A percentile compares a stretch with the other conserved stretches of the same genome.
Evolutionary conservation across 2,329 filamentous ascomycete species (phyloP).

Genomic region (Endoconidiophora polonica): DNA sequence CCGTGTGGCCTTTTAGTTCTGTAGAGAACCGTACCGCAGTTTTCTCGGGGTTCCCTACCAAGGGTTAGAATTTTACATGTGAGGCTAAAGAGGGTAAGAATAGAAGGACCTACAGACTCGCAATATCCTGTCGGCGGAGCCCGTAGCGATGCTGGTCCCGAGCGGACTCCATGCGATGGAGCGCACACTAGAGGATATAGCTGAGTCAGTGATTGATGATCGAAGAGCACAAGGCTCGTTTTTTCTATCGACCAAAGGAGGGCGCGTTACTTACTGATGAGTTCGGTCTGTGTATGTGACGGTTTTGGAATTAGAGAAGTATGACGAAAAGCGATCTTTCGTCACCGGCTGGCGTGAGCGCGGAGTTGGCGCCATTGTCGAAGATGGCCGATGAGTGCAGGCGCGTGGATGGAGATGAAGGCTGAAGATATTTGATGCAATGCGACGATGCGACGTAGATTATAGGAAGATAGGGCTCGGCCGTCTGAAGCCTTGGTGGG

Average conservation of each 20-base stretch:
- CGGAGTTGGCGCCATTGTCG: slow-evolving; percentile 1
- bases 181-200: slow-evolving; percentile 38
- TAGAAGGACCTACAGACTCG: slow-evolving; percentile 45
- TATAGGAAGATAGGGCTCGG: too few species aligned
- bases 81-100: neutral
- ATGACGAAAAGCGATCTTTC: slow-evolving; percentile 51
- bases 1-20: slow-evolving; percentile 51
- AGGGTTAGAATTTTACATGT: neutral
- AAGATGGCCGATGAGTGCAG: neutral
- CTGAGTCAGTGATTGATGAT: slow-evolving; percentile 29
- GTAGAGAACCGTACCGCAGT: slow-evolving; percentile 58
- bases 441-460: too few species aligned
- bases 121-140: slow-evolving; percentile 50
- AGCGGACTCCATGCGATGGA: slow-evolving; percentile 81
- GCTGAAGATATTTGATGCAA: too few species aligned
- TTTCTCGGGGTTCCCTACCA: slow-evolving; percentile 56
- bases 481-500: too few species aligned
- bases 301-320: slow-evolving; percentile 52
- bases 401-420: too few species aligned
- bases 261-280: slow-evolving; percentile 51
- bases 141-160: slow-evolving; percentile 70
- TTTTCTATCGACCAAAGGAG: slow-evolving; percentile 36
- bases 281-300: slow-evolving; percentile 50
- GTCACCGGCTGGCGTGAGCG: slow-evolving; percentile 32
- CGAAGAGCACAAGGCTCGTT: slow-evolving; percentile 57